Evolutionary conservation across 495 filamentous ascomycete genomes (phyloP).

Genomic region (Staphylotrichum longicolle): DNA sequence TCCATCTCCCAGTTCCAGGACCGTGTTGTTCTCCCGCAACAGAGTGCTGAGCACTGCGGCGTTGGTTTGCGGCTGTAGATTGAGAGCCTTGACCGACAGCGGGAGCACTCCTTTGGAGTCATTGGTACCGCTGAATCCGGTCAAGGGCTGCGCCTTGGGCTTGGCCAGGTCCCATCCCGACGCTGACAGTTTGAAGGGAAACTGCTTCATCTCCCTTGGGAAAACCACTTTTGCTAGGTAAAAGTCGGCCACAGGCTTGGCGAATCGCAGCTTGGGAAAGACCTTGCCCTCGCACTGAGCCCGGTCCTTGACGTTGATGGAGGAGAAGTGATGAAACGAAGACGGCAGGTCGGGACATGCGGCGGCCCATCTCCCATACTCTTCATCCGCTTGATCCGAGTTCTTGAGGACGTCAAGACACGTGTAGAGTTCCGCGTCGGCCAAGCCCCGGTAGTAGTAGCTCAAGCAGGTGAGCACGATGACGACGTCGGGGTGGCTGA

Average conservation of each 20-base stretch:
- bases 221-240: slow-evolving; percentile 64
- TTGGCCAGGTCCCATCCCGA: slow-evolving; percentile 69
- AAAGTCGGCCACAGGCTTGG: slow-evolving; percentile 58
- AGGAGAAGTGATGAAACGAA: slow-evolving; percentile 46
- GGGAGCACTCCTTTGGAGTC: slow-evolving; percentile 60
- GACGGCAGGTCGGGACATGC: slow-evolving; percentile 38
- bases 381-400: slow-evolving; percentile 54
- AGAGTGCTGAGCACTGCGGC: slow-evolving; percentile 60
- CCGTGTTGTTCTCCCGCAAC: slow-evolving; percentile 54
- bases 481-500: slow-evolving; percentile 69
- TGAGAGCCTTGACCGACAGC: slow-evolving; percentile 52
- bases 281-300: slow-evolving; percentile 40
- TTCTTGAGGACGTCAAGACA: slow-evolving; percentile 14
- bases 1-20: slow-evolving; percentile 35
- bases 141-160: slow-evolving; percentile 50
- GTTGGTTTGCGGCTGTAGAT: slow-evolving; percentile 63
- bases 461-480: slow-evolving; percentile 66
- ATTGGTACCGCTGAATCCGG: slow-evolving; percentile 74
- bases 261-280: slow-evolving; percentile 53
- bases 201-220: slow-evolving; percentile 61
- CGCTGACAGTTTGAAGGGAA: slow-evolving; percentile 61
- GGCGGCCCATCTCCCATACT: slow-evolving; percentile 54
- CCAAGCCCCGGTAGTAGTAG: slow-evolving; percentile 67
- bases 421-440: slow-evolving; percentile 48
- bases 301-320: slow-evolving; percentile 60